Conservation (phyloP, 192 early-diverging fungal species). For the Glomus cerebriforme region DNA sequence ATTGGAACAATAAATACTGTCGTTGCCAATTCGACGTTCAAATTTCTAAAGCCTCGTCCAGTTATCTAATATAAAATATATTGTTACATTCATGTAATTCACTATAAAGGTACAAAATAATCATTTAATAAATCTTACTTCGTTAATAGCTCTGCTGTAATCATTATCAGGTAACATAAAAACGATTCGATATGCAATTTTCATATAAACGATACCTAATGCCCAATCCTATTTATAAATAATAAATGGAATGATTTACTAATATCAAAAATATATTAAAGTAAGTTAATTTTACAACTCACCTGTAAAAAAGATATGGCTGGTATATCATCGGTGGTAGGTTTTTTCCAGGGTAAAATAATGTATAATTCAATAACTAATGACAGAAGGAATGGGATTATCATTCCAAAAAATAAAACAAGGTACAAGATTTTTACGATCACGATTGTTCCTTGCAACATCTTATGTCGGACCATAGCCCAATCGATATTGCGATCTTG, state of each 20-base stretch:
- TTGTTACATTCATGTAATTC: too few relatives aligned
- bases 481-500: constrained; percentile 23
- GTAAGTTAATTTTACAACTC: constrained; percentile 35
- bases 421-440: constrained; percentile 54
- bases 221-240: constrained; percentile 65
- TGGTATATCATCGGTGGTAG: constrained; percentile 36
- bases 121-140: constrained; percentile 22
- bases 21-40: constrained; percentile 40
- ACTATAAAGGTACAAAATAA: not conserved
- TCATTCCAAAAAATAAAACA: constrained; percentile 55
- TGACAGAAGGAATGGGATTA: constrained; percentile 69
- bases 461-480: constrained; percentile 16
- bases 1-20: constrained; percentile 42
- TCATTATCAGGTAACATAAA: constrained; percentile 51
- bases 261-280: not conserved
- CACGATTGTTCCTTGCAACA: constrained; percentile 30
- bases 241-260: not conserved
- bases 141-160: constrained; percentile 41
- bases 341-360: constrained; percentile 57
- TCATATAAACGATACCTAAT: constrained; percentile 69
- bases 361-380: constrained; percentile 75
- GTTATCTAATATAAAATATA: constrained; percentile 24
- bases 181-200: constrained; percentile 55
- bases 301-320: constrained; percentile 39
- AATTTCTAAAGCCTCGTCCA: constrained; percentile 34